These are phyloP conservation scores for Pharus latifolius DNA, from an alignment of 176 grass and related monocot genomes.

Conservation along the genomic window DNA sequence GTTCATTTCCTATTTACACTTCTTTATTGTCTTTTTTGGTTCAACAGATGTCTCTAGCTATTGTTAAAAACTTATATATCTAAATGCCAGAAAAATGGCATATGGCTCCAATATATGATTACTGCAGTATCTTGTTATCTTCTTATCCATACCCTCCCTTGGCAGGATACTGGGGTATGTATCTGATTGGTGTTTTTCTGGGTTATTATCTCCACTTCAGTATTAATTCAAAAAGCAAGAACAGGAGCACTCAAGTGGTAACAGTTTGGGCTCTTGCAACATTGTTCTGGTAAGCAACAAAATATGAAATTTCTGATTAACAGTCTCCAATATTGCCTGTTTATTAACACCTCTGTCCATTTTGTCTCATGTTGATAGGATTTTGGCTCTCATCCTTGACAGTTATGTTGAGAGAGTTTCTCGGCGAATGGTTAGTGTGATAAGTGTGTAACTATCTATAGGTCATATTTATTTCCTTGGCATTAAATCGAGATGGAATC, in stretches of 20 bases:
- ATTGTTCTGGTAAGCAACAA: constrained; percentile 67
- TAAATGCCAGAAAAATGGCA: background rate
- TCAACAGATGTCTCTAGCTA: background rate
- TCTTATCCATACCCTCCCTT: constrained; percentile 23
- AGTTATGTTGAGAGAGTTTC: constrained; percentile 78
- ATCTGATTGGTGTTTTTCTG: constrained; percentile 78
- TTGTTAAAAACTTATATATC: background rate
- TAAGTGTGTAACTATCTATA: constrained; percentile 6
- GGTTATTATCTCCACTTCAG: constrained; percentile 48
- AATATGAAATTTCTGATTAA: background rate
- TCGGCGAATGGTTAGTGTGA: constrained; percentile 76
- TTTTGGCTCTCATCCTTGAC: constrained; percentile 55
- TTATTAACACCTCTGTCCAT: constrained; percentile 15
- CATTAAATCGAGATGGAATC: background rate
- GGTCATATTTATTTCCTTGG: background rate
- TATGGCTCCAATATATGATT: background rate
- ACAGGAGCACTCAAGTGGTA: constrained; percentile 21
- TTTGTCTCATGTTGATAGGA: constrained; percentile 51
- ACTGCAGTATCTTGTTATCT: background rate
- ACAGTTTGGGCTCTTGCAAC: constrained; percentile 49
- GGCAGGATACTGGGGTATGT: constrained; percentile 89
- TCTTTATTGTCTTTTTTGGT: background rate
- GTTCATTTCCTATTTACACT: background rate
- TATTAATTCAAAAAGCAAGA: constrained; percentile 43
- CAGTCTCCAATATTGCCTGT: constrained; percentile 8